Conservation (phyloP, 176 grass and related monocot genomes). For the Cocos nucifera region DNA sequence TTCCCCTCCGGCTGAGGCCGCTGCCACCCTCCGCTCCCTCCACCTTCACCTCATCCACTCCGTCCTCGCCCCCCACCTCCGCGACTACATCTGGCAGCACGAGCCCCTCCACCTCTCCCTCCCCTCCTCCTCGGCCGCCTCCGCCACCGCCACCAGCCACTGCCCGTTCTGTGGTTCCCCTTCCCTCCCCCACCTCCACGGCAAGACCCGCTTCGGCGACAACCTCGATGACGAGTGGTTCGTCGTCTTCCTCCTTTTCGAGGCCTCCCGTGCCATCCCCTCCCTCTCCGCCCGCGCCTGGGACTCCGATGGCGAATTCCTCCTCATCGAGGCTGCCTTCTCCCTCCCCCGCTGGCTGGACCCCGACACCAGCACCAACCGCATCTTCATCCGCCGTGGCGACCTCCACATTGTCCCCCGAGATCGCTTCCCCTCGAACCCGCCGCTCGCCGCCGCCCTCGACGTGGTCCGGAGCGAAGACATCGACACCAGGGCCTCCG, state of each 20-base stretch:
- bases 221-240: constrained; percentile 85
- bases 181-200: constrained; percentile 67
- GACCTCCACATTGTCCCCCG: constrained; percentile 71
- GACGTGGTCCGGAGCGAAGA: constrained; percentile 28
- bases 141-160: constrained; percentile 35
- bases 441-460: constrained; percentile 43
- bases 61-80: constrained; percentile 53
- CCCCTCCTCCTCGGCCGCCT: constrained; percentile 39
- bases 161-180: constrained; percentile 53
- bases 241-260: constrained; percentile 62
- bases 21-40: neutral
- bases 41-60: constrained; percentile 22
- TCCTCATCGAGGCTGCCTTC: constrained; percentile 92
- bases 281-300: constrained; percentile 34
- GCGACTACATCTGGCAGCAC: neutral
- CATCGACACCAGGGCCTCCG: constrained; percentile 51
- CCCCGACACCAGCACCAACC: constrained; percentile 55
- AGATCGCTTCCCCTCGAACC: constrained; percentile 36
- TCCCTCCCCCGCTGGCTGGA: constrained; percentile 73
- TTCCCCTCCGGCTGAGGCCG: constrained; percentile 8
- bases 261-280: constrained; percentile 39
- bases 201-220: constrained; percentile 64
- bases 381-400: constrained; percentile 72
- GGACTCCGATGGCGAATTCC: constrained; percentile 96
- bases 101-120: constrained; percentile 36